Conservation (phyloP, 495 filamentous ascomycete species). For the Aspergillus avenaceus region DNA sequence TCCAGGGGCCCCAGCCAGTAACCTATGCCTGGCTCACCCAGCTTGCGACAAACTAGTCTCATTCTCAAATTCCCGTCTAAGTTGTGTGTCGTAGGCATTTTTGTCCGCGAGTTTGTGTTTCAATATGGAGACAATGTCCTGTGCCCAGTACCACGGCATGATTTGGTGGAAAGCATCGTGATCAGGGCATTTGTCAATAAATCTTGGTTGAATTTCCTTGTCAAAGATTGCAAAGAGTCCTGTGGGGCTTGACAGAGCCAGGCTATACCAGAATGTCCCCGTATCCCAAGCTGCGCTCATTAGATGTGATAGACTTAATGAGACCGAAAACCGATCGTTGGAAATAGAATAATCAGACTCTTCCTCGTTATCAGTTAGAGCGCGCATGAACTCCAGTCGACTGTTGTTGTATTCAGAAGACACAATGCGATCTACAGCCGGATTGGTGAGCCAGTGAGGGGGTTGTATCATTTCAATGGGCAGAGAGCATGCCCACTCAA, state of each 20-base stretch:
- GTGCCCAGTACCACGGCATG: conserved; percentile 13
- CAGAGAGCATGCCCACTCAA: conserved; percentile 31
- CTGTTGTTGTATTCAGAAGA: not conserved
- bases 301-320: not conserved
- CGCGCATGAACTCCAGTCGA: not conserved
- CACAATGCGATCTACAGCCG: conserved; percentile 19
- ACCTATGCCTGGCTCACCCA: not conserved
- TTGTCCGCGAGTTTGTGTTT: conserved; percentile 7
- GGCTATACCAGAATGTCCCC: conserved; percentile 8
- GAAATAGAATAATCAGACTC: not conserved
- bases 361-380: conserved; percentile 1
- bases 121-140: conserved; percentile 2
- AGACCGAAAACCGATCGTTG: not conserved
- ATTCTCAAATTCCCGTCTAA: conserved; percentile 10
- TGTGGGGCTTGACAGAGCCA: conserved; percentile 4
- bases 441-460: conserved; percentile 23
- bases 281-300: conserved; percentile 3
- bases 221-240: conserved; percentile 7
- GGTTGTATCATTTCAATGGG: conserved; percentile 22
- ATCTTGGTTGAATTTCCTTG: conserved; percentile 3
- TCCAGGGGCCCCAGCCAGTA: not conserved
- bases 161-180: conserved; percentile 9
- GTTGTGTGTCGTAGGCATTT: conserved; percentile 10
- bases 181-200: conserved; percentile 5
- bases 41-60: not conserved